These are phyloP conservation scores for Penicillium sp. DNA, from an alignment of 2,329 filamentous ascomycete species.

Conservation along the genomic window DNA sequence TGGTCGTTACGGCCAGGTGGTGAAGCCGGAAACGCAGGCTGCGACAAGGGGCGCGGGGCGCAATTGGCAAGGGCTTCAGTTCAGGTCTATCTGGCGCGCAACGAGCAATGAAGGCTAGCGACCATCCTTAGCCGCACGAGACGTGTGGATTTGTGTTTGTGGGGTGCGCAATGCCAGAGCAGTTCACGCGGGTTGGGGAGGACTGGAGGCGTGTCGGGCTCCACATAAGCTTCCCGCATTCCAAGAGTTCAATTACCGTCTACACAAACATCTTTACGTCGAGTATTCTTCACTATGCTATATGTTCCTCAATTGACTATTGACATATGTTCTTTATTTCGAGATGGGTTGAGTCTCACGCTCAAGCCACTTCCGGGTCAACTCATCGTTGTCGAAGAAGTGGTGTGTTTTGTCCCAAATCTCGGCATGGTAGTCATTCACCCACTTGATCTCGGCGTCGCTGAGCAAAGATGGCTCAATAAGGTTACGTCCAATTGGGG, in stretches of 20 bases:
- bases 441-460: constrained; percentile 72
- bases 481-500: constrained; percentile 85
- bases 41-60: constrained; percentile 17
- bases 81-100: constrained; percentile 20
- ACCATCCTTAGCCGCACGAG: constrained; percentile 25
- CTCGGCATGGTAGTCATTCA: constrained; percentile 81
- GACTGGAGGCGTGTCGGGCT: constrained; percentile 15
- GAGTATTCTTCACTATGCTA: background rate
- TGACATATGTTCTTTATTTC: constrained; percentile 22
- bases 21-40: constrained; percentile 6
- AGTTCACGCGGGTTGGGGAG: constrained; percentile 14
- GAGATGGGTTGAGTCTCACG: constrained; percentile 73
- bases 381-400: constrained; percentile 70
- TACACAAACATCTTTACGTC: background rate
- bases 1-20: constrained; percentile 4
- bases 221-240: constrained; percentile 27
- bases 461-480: constrained; percentile 74
- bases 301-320: background rate
- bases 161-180: constrained; percentile 8
- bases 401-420: constrained; percentile 76
- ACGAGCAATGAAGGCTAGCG: constrained; percentile 9
- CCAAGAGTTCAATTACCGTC: background rate
- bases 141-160: background rate
- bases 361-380: constrained; percentile 76
- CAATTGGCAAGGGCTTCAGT: constrained; percentile 3